phyloP scores from a whole-genome alignment of 495 filamentous ascomycete genomes.

The Hamigera avellanea region DNA sequence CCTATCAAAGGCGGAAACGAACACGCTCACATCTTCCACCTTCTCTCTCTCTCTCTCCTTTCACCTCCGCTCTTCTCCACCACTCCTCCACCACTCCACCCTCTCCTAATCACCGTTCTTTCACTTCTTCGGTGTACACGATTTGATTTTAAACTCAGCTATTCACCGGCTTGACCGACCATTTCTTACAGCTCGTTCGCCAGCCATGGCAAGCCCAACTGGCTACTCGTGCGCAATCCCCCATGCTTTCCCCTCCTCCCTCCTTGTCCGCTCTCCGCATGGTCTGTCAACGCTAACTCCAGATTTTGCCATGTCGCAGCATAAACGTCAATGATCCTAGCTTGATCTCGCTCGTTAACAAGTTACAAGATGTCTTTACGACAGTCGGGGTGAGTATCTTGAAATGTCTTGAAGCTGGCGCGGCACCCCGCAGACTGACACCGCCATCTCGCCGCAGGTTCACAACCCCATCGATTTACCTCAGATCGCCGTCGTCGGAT shows the following conservation, averaged over 20 bases:
- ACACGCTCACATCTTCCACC: background rate
- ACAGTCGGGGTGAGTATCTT: slow-evolving; percentile 84
- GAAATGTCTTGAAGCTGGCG: slow-evolving; percentile 1
- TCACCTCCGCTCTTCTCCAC: background rate
- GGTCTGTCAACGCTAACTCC: slow-evolving; percentile 17
- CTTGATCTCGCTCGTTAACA: slow-evolving; percentile 92
- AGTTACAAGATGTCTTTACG: slow-evolving; percentile 97
- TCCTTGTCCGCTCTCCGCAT: slow-evolving; percentile 11
- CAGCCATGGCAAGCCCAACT: slow-evolving; percentile 38
- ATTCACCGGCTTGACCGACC: background rate
- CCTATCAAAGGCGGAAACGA: background rate
- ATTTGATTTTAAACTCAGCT: background rate
- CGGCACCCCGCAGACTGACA: slow-evolving; percentile 16
- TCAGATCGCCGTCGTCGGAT: slow-evolving; percentile 97
- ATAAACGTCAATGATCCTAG: slow-evolving; percentile 74
- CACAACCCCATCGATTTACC: slow-evolving; percentile 99
- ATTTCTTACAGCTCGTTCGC: slow-evolving; percentile 8
- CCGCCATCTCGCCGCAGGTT: slow-evolving; percentile 40
- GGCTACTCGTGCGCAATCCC: slow-evolving; percentile 33
- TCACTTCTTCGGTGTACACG: too few species aligned
- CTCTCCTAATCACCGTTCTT: background rate
- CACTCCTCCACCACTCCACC: background rate
- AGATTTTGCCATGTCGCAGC: slow-evolving; percentile 24
- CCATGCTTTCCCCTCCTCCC: slow-evolving; percentile 14
- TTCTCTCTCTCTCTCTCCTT: background rate